Evolutionary conservation across 805 yeast species (phyloP).

Genomic region (Blastobotrys attinorum): DNA sequence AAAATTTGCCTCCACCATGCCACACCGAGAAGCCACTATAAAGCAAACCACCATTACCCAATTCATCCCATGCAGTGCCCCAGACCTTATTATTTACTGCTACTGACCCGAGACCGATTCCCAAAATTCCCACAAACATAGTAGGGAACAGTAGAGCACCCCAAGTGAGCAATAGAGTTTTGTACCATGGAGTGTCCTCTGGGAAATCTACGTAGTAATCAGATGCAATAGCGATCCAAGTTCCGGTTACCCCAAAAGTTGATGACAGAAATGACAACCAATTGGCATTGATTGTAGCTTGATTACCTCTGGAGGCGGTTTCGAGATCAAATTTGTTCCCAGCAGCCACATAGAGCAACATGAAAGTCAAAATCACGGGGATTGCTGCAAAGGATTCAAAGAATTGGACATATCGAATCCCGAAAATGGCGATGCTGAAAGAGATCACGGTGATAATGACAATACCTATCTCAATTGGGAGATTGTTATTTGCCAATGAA

Average conservation of each 20-base stretch:
- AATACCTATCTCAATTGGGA: slow-evolving; percentile 70
- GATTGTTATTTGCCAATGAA: slow-evolving; percentile 53
- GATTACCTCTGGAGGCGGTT: slow-evolving; percentile 31
- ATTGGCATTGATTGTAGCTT: slow-evolving; percentile 49
- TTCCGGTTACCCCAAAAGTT: slow-evolving; percentile 69
- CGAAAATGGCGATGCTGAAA: slow-evolving; percentile 63
- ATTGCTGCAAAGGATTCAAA: slow-evolving; percentile 62
- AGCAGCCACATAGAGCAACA: slow-evolving; percentile 52
- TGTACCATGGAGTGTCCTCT: slow-evolving; percentile 50
- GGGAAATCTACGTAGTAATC: slow-evolving; percentile 82
- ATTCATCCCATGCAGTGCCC: slow-evolving; percentile 43
- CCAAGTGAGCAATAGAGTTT: slow-evolving; percentile 54
- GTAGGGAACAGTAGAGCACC: slow-evolving; percentile 65
- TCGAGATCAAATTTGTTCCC: slow-evolving; percentile 27
- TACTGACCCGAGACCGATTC: slow-evolving; percentile 59
- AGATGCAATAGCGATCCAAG: slow-evolving; percentile 84
- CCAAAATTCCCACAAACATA: slow-evolving; percentile 66
- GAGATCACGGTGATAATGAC: slow-evolving; percentile 58
- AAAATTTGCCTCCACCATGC: slow-evolving; percentile 72
- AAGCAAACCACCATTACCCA: slow-evolving; percentile 73
- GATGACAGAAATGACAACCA: slow-evolving; percentile 66
- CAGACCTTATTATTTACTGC: slow-evolving; percentile 53
- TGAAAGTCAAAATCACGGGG: slow-evolving; percentile 61
- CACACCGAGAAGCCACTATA: slow-evolving; percentile 59
- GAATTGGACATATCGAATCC: slow-evolving; percentile 60